Conservation (phyloP, 2,329 filamentous ascomycete genomes). For the Verticillium nonalfalfae region DNA sequence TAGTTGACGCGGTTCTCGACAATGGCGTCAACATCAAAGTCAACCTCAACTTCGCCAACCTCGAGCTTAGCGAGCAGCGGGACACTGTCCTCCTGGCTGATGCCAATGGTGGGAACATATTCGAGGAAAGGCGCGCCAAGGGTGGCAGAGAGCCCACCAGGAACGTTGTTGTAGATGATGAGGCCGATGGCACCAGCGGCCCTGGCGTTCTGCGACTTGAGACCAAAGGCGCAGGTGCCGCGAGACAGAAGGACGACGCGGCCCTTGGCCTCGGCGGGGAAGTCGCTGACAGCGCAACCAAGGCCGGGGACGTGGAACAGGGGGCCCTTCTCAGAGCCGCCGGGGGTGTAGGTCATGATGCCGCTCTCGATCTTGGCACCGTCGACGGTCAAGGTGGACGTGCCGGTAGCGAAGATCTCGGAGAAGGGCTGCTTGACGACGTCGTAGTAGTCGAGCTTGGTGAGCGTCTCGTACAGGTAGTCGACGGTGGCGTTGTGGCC, state of each 20-base stretch:
- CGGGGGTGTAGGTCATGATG: conserved; percentile 44
- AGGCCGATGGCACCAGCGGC: conserved; percentile 49
- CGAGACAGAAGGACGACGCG: conserved; percentile 55
- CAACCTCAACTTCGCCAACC: conserved; percentile 22
- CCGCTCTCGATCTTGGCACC: conserved; percentile 18
- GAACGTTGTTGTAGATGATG: conserved; percentile 57
- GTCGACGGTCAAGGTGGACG: conserved; percentile 20
- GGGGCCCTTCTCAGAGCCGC: conserved; percentile 30
- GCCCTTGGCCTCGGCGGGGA: conserved; percentile 41
- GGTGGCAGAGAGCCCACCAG: conserved; percentile 44
- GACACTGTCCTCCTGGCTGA: conserved; percentile 39
- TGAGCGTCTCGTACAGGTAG: conserved; percentile 33
- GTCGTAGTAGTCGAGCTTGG: conserved; percentile 30
- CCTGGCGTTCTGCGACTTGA: conserved; percentile 51
- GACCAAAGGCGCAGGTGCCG: conserved; percentile 51
- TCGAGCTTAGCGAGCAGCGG: conserved; percentile 21
- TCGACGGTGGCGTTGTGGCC: conserved; percentile 41
- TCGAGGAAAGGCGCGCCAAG: conserved; percentile 38
- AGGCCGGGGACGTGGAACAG: conserved; percentile 42
- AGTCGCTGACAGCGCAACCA: conserved; percentile 49
- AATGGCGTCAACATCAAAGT: conserved; percentile 37
- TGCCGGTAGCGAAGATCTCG: conserved; percentile 27
- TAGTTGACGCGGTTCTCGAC: conserved; percentile 40
- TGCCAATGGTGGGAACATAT: conserved; percentile 46
- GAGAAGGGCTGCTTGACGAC: conserved; percentile 38